Percentiles rank a stretch among this genome's conserved stretches.
These are phyloP conservation scores for Parastagonospora nodorum DNA, from an alignment of 2,329 filamentous ascomycete species.

Conservation along the genomic window DNA sequence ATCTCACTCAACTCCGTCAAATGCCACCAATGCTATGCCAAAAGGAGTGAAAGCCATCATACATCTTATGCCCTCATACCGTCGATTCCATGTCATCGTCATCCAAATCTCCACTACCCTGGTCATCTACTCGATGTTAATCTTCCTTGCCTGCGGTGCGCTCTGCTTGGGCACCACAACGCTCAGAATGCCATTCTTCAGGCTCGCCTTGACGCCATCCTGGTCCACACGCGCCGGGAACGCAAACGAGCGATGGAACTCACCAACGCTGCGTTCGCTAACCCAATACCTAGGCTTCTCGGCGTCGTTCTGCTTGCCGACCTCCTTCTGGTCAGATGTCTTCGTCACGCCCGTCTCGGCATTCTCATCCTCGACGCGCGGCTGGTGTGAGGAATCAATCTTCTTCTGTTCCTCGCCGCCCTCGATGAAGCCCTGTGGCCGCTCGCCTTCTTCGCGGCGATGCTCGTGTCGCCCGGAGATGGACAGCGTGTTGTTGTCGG, in stretches of 20 bases:
- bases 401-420: conserved; percentile 31
- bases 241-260: conserved; percentile 63
- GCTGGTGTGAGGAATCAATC: conserved; percentile 43
- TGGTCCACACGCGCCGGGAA: conserved; percentile 65
- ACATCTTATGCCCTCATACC: no score
- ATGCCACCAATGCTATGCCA: no score
- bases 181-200: conserved; percentile 65
- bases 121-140: conserved; percentile 61
- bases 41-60: no score
- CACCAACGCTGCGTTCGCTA: conserved; percentile 62
- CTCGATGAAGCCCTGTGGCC: conserved; percentile 57
- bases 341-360: conserved; percentile 37
- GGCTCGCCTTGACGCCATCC: conserved; percentile 63
- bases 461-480: conserved; percentile 73
- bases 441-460: conserved; percentile 61
- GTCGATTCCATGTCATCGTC: no score
- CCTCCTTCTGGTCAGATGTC: conserved; percentile 43
- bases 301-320: conserved; percentile 48
- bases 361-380: conserved; percentile 69
- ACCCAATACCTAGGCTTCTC: conserved; percentile 71
- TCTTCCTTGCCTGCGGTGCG: conserved; percentile 55
- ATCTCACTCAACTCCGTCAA: no score
- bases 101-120: no score
- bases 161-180: conserved; percentile 63
- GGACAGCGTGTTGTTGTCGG: conserved; percentile 73